Evolutionary conservation across 2,329 filamentous ascomycete genomes (phyloP).

Genomic region (Hysterium pulicare): DNA sequence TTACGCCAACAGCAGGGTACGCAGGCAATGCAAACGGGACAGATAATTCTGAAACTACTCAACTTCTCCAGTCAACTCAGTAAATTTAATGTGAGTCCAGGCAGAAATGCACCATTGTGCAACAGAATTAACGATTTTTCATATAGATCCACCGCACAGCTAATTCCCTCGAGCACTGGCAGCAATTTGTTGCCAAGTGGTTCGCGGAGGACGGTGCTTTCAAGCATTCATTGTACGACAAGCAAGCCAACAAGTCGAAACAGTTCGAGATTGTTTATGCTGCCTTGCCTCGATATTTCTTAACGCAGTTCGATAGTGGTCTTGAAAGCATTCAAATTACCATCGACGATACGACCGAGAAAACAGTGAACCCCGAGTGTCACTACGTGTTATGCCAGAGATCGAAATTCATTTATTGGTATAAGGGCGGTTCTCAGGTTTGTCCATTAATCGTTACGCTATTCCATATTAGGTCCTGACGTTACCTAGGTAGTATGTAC

Average conservation of each 20-base stretch:
- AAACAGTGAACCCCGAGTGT: slow-evolving; percentile 57
- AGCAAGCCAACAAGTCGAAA: slow-evolving; percentile 62
- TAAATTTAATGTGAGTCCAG: slow-evolving; percentile 52
- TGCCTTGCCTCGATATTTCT: slow-evolving; percentile 82
- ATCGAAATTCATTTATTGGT: slow-evolving; percentile 85
- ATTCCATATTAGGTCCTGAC: too few relatives aligned
- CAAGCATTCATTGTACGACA: slow-evolving; percentile 62
- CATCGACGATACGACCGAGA: slow-evolving; percentile 65
- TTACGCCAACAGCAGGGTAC: slow-evolving; percentile 23
- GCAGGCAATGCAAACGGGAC: slow-evolving; percentile 22
- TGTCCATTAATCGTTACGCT: slow-evolving; percentile 32
- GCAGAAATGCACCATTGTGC: neutral
- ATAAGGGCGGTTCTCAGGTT: slow-evolving; percentile 78
- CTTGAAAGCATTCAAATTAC: slow-evolving; percentile 83
- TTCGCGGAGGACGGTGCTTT: slow-evolving; percentile 77
- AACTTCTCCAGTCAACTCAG: slow-evolving; percentile 57
- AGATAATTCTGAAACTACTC: slow-evolving; percentile 52
- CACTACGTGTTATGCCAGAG: slow-evolving; percentile 73
- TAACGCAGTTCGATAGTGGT: slow-evolving; percentile 79
- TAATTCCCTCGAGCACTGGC: slow-evolving; percentile 74
- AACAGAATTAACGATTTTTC: neutral
- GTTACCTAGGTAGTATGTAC: slow-evolving; percentile 73
- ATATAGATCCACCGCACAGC: slow-evolving; percentile 32
- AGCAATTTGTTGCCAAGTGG: slow-evolving; percentile 72
- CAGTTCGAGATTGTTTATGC: slow-evolving; percentile 82